Evolutionary conservation across 2,329 filamentous ascomycete species (phyloP).

Genomic region (Fusarium torulosum): DNA sequence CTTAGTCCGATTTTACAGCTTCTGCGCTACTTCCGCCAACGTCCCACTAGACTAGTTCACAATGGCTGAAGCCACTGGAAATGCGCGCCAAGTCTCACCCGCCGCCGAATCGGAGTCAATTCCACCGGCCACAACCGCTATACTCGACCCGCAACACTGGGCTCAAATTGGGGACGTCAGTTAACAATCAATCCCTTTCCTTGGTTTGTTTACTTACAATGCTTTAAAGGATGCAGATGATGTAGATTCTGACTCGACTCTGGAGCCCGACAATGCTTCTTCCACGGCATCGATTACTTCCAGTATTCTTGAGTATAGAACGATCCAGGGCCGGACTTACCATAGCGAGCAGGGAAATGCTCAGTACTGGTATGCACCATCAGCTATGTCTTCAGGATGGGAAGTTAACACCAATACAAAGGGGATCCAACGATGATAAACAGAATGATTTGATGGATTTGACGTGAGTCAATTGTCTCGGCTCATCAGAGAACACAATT

Average conservation of each 20-base stretch:
- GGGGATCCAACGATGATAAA: constrained; percentile 43
- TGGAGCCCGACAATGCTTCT: constrained; percentile 27
- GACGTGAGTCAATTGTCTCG: constrained; percentile 3
- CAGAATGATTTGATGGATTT: constrained; percentile 44
- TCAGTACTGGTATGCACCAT: constrained; percentile 43
- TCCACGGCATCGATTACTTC: constrained; percentile 40
- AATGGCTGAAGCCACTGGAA: background rate
- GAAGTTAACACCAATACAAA: background rate
- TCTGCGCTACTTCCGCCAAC: background rate
- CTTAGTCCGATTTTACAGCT: background rate
- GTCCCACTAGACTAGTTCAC: background rate
- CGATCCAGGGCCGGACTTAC: constrained; percentile 42
- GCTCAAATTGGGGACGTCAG: constrained; percentile 35
- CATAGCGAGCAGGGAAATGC: constrained; percentile 42
- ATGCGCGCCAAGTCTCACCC: background rate
- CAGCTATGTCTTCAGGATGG: background rate
- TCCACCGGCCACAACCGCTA: constrained; percentile 4
- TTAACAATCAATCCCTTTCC: background rate
- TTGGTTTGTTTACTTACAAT: background rate
- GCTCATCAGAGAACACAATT: accelerated
- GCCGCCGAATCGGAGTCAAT: background rate
- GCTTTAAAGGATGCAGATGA: background rate
- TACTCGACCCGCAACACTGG: constrained; percentile 42
- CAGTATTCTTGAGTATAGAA: constrained; percentile 42
- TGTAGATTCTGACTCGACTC: constrained; percentile 12